These are phyloP conservation scores for Dictyostelium intermedium DNA, from an alignment of 78 protist species.

Conservation along the genomic window DNA sequence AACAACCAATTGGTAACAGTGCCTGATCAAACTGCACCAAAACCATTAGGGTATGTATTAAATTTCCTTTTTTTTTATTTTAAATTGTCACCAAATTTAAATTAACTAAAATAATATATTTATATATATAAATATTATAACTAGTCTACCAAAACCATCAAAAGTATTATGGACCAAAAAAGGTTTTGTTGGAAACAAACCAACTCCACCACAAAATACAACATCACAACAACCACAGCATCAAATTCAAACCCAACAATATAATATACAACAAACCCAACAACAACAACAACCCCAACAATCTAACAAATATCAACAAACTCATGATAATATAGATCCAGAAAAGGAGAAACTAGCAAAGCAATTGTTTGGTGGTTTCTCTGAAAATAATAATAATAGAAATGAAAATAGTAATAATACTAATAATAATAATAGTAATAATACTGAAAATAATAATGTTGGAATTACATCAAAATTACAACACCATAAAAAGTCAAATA, in stretches of 20 bases:
- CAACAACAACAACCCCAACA: background rate
- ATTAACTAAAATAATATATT: background rate
- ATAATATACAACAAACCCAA: background rate
- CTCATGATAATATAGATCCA: background rate
- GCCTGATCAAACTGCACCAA: background rate
- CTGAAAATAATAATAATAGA: background rate
- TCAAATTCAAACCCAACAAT: background rate
- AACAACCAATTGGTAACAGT: background rate
- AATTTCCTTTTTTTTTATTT: background rate
- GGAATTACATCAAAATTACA: background rate
- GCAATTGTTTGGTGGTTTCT: slow-evolving; percentile 42
- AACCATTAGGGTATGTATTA: background rate
- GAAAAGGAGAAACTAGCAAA: slow-evolving; percentile 66
- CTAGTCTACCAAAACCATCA: slow-evolving; percentile 30
- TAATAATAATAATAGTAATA: background rate
- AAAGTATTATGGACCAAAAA: slow-evolving; percentile 72
- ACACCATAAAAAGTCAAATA: background rate
- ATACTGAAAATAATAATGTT: background rate
- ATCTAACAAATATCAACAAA: background rate
- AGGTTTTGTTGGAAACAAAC: slow-evolving; percentile 52
- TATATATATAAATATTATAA: background rate
- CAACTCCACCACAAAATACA: background rate
- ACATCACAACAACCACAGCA: background rate
- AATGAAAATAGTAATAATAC: background rate
- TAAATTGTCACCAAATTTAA: background rate